Conservation (phyloP, 495 filamentous ascomycete species). For the Pyrenopolyporus hunteri region DNA sequence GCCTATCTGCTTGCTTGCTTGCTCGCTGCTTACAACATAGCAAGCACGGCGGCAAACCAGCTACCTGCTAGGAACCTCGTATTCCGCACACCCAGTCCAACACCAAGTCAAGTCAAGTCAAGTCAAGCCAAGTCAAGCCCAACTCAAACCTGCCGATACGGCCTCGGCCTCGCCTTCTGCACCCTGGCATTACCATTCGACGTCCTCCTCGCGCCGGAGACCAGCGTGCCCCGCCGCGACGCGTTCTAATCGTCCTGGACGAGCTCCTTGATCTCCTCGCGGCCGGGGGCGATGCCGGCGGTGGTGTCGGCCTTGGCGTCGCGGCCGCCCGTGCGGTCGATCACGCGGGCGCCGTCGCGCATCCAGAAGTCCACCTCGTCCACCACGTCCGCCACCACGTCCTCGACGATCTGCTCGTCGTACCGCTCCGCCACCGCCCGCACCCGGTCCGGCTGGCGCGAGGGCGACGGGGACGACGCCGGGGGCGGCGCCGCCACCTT, state of each 20-base stretch:
- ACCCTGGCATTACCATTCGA: no score
- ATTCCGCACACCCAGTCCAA: no score
- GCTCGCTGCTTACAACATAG: no score
- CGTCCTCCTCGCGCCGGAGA: no score
- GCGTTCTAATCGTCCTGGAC: conserved; percentile 63
- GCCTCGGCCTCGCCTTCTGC: no score
- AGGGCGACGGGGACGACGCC: neutral
- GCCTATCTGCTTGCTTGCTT: no score
- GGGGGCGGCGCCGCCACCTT: neutral
- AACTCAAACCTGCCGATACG: no score
- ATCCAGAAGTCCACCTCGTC: conserved; percentile 88
- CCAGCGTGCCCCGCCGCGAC: conserved; percentile 6
- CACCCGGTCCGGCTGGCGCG: conserved; percentile 49
- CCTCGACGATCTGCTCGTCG: conserved; percentile 94
- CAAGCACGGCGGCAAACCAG: no score
- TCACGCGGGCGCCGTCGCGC: conserved; percentile 63
- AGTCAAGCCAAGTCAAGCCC: no score
- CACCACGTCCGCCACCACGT: conserved; percentile 86
- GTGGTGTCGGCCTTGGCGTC: conserved; percentile 49
- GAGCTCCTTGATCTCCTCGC: conserved; percentile 66
- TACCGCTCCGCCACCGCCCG: conserved; percentile 78
- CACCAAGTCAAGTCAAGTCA: no score
- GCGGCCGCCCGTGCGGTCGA: conserved; percentile 46
- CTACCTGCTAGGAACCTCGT: no score
- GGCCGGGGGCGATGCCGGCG: conserved; percentile 46